Base-by-base conservation (phyloP, 805 yeast genomes). In the Candida michaelii region DNA sequence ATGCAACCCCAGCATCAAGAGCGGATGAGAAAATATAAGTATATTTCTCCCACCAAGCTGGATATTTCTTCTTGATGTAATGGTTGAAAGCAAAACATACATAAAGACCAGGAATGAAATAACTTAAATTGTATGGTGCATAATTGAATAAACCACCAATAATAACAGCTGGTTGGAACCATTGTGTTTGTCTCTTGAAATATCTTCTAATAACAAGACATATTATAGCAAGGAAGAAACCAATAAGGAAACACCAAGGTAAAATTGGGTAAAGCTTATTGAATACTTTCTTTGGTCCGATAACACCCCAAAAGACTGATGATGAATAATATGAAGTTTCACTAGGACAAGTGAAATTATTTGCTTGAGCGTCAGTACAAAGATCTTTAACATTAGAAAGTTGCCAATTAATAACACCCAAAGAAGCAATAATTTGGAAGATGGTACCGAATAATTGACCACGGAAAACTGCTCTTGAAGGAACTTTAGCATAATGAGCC, bases 271-370 rank as follows among this genome's bases (percentile, higher is more conserved):
- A 61, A 19, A 62, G 42, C 13, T 57, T 59, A 16, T 56, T 58
- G 36, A 62, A 59, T 7, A 59, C 63, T 45, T 51, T 57, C 51
- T 55, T 55, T 6, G 68, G 66, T 0, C 87, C 87, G 47, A 82
- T 71, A 57, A 59, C 71, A 36, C 85, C 87, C 85, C 85, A 82
- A 35, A 78, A 58, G 14, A 82, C 67, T 0, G 83, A 72, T 2
- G 85, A 76, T 17, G 73, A 65, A 60, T 65, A 79, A 53, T 73
- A 76, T 2, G 52, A 45, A 5, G 39, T 49, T 7, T 59, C 45
- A 17, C 36, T 32, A 12, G 63, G 61, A 40, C 63, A 59, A 10
- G 72, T 66, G 54, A 77, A 79, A 33, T 64, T 65, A 33, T 71
- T 27, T 2, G 12, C 13, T 24, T 42, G 42, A 5, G 27, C 33